phyloP scores from a whole-genome alignment of 805 yeast species.

The Kuraishia hungarica region DNA sequence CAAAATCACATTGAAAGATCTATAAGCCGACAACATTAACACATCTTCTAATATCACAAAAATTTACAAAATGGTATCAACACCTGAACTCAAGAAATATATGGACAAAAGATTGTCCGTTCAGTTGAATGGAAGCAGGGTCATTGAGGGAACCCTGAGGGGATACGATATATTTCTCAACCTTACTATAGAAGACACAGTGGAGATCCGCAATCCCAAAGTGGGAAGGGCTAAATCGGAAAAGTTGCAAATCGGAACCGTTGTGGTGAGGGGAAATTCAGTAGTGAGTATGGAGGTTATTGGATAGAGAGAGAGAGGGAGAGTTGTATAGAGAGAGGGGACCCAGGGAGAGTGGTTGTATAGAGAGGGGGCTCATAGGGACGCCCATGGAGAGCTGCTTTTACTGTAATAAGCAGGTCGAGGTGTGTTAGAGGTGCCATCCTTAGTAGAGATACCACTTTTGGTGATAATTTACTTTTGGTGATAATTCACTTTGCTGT shows the following conservation, averaged over 20 bases:
- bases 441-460: no score
- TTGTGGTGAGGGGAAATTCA: slow-evolving; percentile 45
- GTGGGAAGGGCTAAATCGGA: slow-evolving; percentile 6
- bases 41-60: no score
- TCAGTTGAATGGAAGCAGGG: slow-evolving; percentile 71
- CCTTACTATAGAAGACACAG: slow-evolving; percentile 21
- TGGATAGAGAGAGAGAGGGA: slow-evolving; percentile 1
- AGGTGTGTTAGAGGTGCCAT: no score
- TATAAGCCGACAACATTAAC: no score
- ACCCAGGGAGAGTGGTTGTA: no score
- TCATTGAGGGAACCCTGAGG: slow-evolving; percentile 69
- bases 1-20: no score
- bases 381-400: no score
- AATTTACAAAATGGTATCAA: slow-evolving; percentile 21
- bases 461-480: no score
- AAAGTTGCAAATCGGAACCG: slow-evolving; percentile 18
- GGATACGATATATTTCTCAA: slow-evolving; percentile 66
- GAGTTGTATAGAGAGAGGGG: not conserved
- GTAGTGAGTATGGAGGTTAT: slow-evolving; percentile 40
- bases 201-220: slow-evolving; percentile 14
- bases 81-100: slow-evolving; percentile 42
- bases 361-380: no score
- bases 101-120: slow-evolving; percentile 70
- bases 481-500: no score
- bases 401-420: no score